Percentiles rank a stretch among this genome's conserved stretches.
phyloP scores from a whole-genome alignment of 2,329 filamentous ascomycete species.

The Colletotrichum melonis region DNA sequence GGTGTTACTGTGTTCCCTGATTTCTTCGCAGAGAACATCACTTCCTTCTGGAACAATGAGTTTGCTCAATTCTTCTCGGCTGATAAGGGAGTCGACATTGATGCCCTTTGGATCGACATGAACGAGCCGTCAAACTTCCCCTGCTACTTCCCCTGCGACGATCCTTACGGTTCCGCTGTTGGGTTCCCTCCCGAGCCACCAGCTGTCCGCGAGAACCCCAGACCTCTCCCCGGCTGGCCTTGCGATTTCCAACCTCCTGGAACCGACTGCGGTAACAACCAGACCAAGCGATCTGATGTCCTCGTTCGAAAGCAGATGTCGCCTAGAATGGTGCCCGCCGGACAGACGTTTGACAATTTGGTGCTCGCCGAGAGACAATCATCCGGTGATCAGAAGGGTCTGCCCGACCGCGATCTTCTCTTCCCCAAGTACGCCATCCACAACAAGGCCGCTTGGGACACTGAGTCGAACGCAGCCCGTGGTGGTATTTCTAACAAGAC shows the following conservation, averaged over 20 bases:
- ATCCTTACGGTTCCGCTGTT: conserved; percentile 52
- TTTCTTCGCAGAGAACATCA: conserved; percentile 76
- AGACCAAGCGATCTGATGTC: conserved; percentile 28
- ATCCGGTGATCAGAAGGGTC: conserved; percentile 60
- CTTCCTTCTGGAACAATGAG: conserved; percentile 77
- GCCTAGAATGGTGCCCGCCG: background rate
- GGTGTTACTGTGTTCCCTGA: conserved; percentile 80
- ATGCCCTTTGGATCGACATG: conserved; percentile 84
- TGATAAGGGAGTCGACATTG: conserved; percentile 76
- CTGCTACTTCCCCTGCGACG: conserved; percentile 41
- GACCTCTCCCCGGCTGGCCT: conserved; percentile 76
- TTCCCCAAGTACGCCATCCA: conserved; percentile 73
- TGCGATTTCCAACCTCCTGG: conserved; percentile 34
- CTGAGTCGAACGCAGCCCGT: conserved; percentile 41
- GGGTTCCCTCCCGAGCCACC: conserved; percentile 71
- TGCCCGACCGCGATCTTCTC: conserved; percentile 72
- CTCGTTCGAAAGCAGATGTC: background rate
- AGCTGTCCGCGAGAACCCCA: conserved; percentile 70
- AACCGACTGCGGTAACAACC: conserved; percentile 19
- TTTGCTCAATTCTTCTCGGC: conserved; percentile 73
- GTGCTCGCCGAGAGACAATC: conserved; percentile 38
- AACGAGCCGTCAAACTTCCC: conserved; percentile 55
- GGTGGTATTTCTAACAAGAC: conserved; percentile 67
- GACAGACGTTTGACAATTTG: conserved; percentile 27
- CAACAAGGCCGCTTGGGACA: conserved; percentile 65